Conservation (phyloP, 2,329 filamentous ascomycete genomes). For the Chaetoscypha palmicola region DNA sequence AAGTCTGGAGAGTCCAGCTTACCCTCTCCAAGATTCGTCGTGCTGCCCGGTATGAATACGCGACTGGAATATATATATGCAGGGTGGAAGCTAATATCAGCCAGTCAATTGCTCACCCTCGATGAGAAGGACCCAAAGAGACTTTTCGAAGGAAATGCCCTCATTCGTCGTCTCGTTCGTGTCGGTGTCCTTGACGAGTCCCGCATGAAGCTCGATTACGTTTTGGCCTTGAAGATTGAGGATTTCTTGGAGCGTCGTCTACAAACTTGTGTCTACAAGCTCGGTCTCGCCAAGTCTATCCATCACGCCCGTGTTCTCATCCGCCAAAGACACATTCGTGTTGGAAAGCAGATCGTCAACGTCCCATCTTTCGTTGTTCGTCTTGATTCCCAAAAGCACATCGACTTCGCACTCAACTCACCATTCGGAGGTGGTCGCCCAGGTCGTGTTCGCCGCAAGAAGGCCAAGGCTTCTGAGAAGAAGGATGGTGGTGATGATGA, state of each 20-base stretch:
- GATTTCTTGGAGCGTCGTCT: constrained; percentile 99
- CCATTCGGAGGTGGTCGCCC: constrained; percentile 96
- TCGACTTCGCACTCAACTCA: constrained; percentile 96
- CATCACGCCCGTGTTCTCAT: constrained; percentile 99
- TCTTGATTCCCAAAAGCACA: constrained; percentile 99
- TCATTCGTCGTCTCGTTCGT: constrained; percentile 99
- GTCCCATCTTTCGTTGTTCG: constrained; percentile 99
- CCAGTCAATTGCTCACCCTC: constrained; percentile 97
- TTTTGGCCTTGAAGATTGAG: constrained; percentile 97
- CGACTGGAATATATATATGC: too few relatives aligned
- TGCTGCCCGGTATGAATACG: constrained; percentile 82
- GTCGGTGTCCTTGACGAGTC: constrained; percentile 99
- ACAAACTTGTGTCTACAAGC: constrained; percentile 99
- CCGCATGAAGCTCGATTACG: constrained; percentile 99
- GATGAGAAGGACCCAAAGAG: constrained; percentile 99
- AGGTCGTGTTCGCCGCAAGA: constrained; percentile 98
- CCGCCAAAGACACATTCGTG: constrained; percentile 98
- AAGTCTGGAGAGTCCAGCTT: constrained; percentile 99
- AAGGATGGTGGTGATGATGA: constrained; percentile 73
- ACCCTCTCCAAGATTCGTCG: constrained; percentile 99
- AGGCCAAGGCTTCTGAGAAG: constrained; percentile 92
- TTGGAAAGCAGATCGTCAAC: constrained; percentile 99
- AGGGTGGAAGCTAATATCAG: constrained; percentile 11
- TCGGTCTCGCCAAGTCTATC: constrained; percentile 99
- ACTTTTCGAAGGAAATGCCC: constrained; percentile 99